A percentile compares a stretch with the other conserved stretches of the same genome.
Conservation (phyloP, 768 basidiomycete genomes). For the Baorangia bicolor region DNA sequence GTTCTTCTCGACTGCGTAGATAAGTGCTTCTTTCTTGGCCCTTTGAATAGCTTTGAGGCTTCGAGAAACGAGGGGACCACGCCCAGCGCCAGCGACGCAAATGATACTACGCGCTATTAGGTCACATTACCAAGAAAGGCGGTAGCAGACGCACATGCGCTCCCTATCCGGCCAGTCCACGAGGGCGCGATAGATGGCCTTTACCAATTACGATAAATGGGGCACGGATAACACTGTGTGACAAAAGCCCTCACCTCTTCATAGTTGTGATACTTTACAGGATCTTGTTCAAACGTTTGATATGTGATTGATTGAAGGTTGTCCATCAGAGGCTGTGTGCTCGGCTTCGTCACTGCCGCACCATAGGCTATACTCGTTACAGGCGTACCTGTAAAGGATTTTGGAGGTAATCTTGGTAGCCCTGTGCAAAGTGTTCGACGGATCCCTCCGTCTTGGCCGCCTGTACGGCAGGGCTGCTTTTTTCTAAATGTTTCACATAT, state of each 20-base stretch:
- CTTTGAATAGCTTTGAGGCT: conserved; percentile 75
- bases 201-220: conserved; percentile 12
- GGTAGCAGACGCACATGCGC: conserved; percentile 55
- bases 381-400: conserved; percentile 80
- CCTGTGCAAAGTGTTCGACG: conserved; percentile 86
- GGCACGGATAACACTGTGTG: conserved; percentile 10
- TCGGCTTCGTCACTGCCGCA: conserved; percentile 9
- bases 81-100: conserved; percentile 92
- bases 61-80: conserved; percentile 89
- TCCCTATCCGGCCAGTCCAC: conserved; percentile 61
- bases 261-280: conserved; percentile 93
- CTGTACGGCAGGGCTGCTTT: conserved; percentile 65
- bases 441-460: conserved; percentile 67
- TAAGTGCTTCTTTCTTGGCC: conserved; percentile 54
- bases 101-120: conserved; percentile 55
- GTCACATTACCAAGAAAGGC: conserved; percentile 14
- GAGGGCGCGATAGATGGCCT: conserved; percentile 84
- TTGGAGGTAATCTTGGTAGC: conserved; percentile 94
- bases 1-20: conserved; percentile 97
- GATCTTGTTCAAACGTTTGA: conserved; percentile 97
- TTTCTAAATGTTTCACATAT: conserved; percentile 82
- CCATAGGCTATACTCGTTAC: not conserved
- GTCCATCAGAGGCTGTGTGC: conserved; percentile 86
- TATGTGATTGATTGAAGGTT: conserved; percentile 95
- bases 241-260: conserved; percentile 64